phyloP scores from a whole-genome alignment of 805 yeast genomes.

The Tanozyma kutaoensis region DNA sequence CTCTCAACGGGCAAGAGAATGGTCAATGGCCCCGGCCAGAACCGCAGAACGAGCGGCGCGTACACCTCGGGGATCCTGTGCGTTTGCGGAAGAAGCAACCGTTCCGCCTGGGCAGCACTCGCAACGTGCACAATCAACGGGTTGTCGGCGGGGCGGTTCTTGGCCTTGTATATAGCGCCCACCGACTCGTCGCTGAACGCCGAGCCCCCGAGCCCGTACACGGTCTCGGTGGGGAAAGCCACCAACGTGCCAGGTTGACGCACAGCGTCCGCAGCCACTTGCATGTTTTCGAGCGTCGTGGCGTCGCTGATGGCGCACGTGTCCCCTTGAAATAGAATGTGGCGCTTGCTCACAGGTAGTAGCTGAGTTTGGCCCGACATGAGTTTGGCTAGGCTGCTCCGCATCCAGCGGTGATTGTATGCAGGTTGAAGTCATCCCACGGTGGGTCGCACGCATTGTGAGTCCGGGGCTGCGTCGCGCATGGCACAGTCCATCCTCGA shows the following conservation, averaged over 20 bases:
- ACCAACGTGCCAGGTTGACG: conserved; percentile 31
- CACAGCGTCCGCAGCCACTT: conserved; percentile 1
- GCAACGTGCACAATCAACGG: conserved; percentile 88
- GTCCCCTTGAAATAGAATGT: too few species aligned
- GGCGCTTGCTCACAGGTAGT: too few species aligned
- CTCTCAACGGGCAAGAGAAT: conserved; percentile 55
- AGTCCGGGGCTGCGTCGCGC: too few species aligned
- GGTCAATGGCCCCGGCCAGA: conserved; percentile 97
- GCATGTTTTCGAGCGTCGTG: not conserved
- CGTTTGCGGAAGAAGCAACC: conserved; percentile 37
- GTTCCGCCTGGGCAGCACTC: conserved; percentile 55
- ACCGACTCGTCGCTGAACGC: conserved; percentile 67
- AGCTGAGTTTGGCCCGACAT: too few species aligned
- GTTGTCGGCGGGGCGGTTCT: conserved; percentile 90
- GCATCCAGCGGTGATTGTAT: too few species aligned
- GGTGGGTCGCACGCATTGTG: too few species aligned
- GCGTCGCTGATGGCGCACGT: not conserved
- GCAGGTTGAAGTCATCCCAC: too few species aligned
- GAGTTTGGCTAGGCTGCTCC: too few species aligned
- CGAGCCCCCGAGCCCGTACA: conserved; percentile 89
- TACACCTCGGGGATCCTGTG: conserved; percentile 58
- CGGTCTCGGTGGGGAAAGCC: conserved; percentile 96
- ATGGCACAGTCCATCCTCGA: too few species aligned
- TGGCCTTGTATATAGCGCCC: conserved; percentile 66
- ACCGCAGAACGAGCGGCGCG: conserved; percentile 43